Evolutionary conservation across 2,329 filamentous ascomycete genomes (phyloP).

Genomic region (Xylaria sp.): DNA sequence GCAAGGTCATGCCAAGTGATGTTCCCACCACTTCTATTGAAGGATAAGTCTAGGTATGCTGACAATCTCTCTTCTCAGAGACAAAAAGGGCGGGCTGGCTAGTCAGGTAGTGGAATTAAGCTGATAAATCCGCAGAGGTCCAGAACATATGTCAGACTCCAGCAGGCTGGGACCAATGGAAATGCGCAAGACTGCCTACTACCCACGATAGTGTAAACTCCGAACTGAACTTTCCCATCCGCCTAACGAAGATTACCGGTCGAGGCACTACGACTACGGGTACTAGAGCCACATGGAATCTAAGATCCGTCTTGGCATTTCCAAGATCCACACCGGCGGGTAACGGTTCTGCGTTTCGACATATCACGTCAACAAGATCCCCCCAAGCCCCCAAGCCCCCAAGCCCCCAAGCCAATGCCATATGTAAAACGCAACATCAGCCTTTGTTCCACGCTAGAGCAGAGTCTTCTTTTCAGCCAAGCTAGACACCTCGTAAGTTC

Average conservation of each 20-base stretch:
- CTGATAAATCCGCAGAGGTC: slow-evolving; percentile 20
- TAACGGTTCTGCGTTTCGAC: not conserved
- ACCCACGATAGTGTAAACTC: not conserved
- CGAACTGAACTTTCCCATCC: not conserved
- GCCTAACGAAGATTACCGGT: not conserved
- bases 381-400: too few relatives aligned
- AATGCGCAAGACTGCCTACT: not conserved
- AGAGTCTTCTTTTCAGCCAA: not conserved
- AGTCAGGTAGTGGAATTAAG: slow-evolving; percentile 1
- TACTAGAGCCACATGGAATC: too few relatives aligned
- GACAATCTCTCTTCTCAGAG: not conserved
- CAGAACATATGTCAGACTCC: slow-evolving; percentile 4
- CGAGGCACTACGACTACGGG: not conserved
- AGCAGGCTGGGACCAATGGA: slow-evolving; percentile 7
- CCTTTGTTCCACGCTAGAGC: not conserved
- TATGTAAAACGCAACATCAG: not conserved
- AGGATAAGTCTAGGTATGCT: not conserved
- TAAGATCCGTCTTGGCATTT: not conserved
- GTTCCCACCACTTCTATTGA: not conserved
- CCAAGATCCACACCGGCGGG: not conserved
- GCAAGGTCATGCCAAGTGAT: not conserved
- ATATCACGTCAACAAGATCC: not conserved
- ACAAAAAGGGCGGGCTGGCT: not conserved
- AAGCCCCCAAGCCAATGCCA: too few relatives aligned
- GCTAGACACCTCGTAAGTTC: not conserved